Conservation (phyloP, 1,139 yeast genomes). For the Yamadazyma kanchanaburiensis region DNA sequence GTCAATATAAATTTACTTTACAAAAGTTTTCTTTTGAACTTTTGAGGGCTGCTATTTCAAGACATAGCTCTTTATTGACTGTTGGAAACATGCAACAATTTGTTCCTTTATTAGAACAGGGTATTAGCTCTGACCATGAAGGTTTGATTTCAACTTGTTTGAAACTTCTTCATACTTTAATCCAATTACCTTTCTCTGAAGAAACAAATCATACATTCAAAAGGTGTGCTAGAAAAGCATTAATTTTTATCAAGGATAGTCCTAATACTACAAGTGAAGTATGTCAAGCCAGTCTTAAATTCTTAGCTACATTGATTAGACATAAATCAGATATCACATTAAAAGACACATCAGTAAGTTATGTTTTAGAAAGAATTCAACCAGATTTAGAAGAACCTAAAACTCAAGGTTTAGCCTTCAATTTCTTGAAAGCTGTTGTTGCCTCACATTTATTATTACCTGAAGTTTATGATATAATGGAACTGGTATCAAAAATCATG, state of each 20-base stretch:
- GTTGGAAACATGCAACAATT: conserved; percentile 67
- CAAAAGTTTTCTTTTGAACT: conserved; percentile 80
- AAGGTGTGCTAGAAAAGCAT: conserved; percentile 58
- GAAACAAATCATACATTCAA: conserved; percentile 54
- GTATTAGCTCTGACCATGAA: conserved; percentile 67
- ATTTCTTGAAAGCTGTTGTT: conserved; percentile 73
- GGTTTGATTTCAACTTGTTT: conserved; percentile 68
- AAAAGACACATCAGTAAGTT: conserved; percentile 72
- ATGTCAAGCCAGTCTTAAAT: conserved; percentile 79
- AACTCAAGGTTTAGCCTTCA: conserved; percentile 84
- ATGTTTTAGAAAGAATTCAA: conserved; percentile 68
- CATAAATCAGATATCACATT: conserved; percentile 63
- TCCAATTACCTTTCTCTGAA: conserved; percentile 61
- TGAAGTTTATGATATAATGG: conserved; percentile 89
- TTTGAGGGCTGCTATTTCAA: conserved; percentile 66
- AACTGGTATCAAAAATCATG: conserved; percentile 78
- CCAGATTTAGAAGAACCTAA: conserved; percentile 93
- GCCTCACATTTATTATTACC: conserved; percentile 75
- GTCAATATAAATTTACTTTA: conserved; percentile 53
- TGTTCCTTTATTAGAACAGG: conserved; percentile 64
- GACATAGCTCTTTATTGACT: conserved; percentile 55
- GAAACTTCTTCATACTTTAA: conserved; percentile 57
- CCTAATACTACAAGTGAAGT: conserved; percentile 78
- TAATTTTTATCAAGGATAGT: conserved; percentile 67
- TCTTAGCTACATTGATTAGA: conserved; percentile 69